Percentiles rank a stretch among this genome's conserved stretches.
These are phyloP conservation scores for Ogataea dorogensis DNA, from an alignment of 805 yeast species.

Conservation along the genomic window DNA sequence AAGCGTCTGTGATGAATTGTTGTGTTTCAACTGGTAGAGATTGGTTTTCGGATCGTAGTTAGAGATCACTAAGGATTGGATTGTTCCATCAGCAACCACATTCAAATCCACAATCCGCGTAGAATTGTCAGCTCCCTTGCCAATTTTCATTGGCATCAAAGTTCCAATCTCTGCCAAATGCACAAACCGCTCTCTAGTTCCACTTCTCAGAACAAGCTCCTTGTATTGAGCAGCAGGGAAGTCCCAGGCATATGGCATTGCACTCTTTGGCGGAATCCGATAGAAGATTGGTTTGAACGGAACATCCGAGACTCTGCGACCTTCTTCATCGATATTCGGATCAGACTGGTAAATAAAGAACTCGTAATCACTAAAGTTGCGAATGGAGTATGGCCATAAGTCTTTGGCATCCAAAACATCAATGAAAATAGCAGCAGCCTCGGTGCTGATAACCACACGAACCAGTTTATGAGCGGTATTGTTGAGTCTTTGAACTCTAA, in stretches of 20 bases:
- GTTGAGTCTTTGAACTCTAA: conserved; percentile 65
- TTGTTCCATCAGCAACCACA: conserved; percentile 95
- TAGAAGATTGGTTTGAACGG: conserved; percentile 78
- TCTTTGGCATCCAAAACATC: conserved; percentile 69
- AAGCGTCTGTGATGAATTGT: conserved; percentile 25
- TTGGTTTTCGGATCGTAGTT: conserved; percentile 78
- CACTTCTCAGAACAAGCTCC: conserved; percentile 71
- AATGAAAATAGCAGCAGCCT: conserved; percentile 77
- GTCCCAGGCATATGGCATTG: conserved; percentile 98
- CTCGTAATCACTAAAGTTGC: conserved; percentile 87
- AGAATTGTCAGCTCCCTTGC: conserved; percentile 40
- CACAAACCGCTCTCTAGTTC: conserved; percentile 71
- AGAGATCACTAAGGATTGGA: conserved; percentile 81
- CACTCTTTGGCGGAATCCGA: conserved; percentile 81
- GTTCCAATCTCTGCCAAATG: conserved; percentile 93
- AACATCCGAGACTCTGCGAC: conserved; percentile 52
- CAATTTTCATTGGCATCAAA: conserved; percentile 78
- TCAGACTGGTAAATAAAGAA: conserved; percentile 84
- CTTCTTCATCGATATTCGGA: conserved; percentile 65
- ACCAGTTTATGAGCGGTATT: conserved; percentile 63
- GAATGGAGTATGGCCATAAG: conserved; percentile 89
- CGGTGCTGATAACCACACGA: conserved; percentile 72
- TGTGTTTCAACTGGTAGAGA: conserved; percentile 56
- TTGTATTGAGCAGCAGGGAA: conserved; percentile 87
- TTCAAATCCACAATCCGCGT: conserved; percentile 73